phyloP scores from a whole-genome alignment of 1,284 basidiomycete genomes.

The Puccinia coronata region DNA sequence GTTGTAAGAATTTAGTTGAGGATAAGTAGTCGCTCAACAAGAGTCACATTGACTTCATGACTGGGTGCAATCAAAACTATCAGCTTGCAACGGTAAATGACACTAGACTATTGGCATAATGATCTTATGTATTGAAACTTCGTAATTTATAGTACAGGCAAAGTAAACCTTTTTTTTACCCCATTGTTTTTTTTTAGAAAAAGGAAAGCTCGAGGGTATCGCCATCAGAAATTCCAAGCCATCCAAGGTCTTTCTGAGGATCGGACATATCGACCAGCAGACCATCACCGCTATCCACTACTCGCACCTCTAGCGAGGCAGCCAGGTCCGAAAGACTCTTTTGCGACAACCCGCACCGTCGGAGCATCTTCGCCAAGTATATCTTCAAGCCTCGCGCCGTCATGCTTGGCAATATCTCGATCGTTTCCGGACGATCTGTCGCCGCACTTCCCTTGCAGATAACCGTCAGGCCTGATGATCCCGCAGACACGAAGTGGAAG shows the following conservation, averaged over 20 bases:
- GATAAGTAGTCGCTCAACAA: no score
- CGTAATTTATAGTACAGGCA: no score
- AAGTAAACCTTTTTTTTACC: no score
- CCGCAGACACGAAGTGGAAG: background rate
- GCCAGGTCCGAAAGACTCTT: background rate
- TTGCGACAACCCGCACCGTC: background rate
- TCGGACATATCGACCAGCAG: background rate
- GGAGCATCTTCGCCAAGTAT: conserved; percentile 3
- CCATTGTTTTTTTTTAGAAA: no score
- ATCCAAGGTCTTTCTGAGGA: conserved; percentile 18
- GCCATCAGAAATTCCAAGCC: conserved; percentile 11
- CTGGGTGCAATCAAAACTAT: no score
- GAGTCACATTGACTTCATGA: no score
- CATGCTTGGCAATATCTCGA: conserved; percentile 27
- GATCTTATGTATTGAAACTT: no score
- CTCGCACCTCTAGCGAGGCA: background rate
- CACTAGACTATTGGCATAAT: no score
- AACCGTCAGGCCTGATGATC: background rate
- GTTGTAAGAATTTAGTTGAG: no score
- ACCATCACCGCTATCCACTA: background rate
- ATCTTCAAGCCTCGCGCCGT: conserved; percentile 1
- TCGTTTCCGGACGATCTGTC: background rate
- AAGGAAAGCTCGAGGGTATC: conserved; percentile 21
- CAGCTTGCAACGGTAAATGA: no score
- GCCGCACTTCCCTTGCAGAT: background rate